Evolutionary conservation across 768 basidiomycete genomes (phyloP), one percentile per base, ranked within the genome.

Genomic region (Tylopilus balloui): DNA sequence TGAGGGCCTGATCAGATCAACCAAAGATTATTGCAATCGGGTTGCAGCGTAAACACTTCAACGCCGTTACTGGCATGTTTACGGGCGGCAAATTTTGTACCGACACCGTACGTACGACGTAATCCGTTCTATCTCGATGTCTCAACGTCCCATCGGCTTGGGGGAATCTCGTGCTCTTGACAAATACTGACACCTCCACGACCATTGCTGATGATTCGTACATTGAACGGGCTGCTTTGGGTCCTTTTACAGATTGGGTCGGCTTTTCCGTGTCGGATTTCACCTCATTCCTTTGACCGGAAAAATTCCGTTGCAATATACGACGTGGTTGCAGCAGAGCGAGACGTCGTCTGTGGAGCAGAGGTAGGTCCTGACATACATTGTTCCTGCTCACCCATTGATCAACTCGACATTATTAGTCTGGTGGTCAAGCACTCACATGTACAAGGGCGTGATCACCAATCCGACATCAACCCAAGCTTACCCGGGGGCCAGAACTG

Each of bases 401-500:
- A 58, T 36, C 2, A 17, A 36, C 34, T 42, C 5, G 45, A 3
- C 34, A 17, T 4, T 41, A 17, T 4, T 41, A 79, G 79, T 80
- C 6, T 79, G 78, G 78, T 81, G 79, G 80, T 77, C 76, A 9
- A 71, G 70, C 14, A 78, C 68, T 17, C 74, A 76, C 54, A 74
- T 70, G 0, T 81, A 81, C 68, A 81, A 81, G 66, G 80, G 81
- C 45, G 78, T 79, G 10, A 74, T 82, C 50, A 81, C 79, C n/a
- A 81, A 81, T 14, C 62, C 75, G 28, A 69, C 73, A 6, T 80
- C 79, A 3, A 78, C 79, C 3, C 52, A 63, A 24, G 79, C 75
- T 8, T 79, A 73, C 54, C 54, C n/a, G n/a, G n/a, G n/a, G n/a
- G n/a, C 74, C 28, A 66, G 52, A 39, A 69, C 62, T 32, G 47